phyloP scores from a whole-genome alignment of 2,329 filamentous ascomycete species.

The Cytospora mali region DNA sequence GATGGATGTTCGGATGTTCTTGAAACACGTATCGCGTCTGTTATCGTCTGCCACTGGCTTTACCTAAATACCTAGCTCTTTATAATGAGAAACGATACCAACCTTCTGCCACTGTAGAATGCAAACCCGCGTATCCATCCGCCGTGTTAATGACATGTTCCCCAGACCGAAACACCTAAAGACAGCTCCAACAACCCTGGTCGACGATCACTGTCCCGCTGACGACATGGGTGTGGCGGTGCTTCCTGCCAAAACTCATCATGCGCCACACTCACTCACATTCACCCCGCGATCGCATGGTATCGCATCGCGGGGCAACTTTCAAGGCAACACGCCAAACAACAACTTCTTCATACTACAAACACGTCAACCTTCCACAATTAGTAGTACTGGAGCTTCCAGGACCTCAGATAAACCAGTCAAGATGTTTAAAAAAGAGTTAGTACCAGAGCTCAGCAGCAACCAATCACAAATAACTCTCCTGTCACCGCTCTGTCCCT shows the following conservation, averaged over 20 bases:
- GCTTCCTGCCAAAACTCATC: slow-evolving; percentile 1
- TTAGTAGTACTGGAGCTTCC: background rate
- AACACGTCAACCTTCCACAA: background rate
- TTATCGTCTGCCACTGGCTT: background rate
- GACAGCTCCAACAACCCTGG: background rate
- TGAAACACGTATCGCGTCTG: background rate
- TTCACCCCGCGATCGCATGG: slow-evolving; percentile 35
- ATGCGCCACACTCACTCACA: slow-evolving; percentile 18
- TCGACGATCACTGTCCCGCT: slow-evolving; percentile 12
- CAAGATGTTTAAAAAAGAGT: slow-evolving; percentile 95
- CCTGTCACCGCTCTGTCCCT: background rate
- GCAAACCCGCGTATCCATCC: too few species aligned
- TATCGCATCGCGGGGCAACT: slow-evolving; percentile 31
- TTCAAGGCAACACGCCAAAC: slow-evolving; percentile 3
- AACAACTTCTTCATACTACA: too few species aligned
- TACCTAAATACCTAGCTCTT: background rate
- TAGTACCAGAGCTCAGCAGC: slow-evolving; percentile 37
- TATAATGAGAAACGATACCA: background rate
- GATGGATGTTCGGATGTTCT: too few species aligned
- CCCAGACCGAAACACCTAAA: background rate
- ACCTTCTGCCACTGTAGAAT: background rate
- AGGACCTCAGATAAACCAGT: slow-evolving; percentile 22
- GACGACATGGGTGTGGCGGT: slow-evolving; percentile 21
- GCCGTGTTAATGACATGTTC: background rate
- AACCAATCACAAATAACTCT: background rate